Evolutionary conservation across 371 early-diverging fungal genomes (phyloP).

Genomic region (Capillidium heterosporum): DNA sequence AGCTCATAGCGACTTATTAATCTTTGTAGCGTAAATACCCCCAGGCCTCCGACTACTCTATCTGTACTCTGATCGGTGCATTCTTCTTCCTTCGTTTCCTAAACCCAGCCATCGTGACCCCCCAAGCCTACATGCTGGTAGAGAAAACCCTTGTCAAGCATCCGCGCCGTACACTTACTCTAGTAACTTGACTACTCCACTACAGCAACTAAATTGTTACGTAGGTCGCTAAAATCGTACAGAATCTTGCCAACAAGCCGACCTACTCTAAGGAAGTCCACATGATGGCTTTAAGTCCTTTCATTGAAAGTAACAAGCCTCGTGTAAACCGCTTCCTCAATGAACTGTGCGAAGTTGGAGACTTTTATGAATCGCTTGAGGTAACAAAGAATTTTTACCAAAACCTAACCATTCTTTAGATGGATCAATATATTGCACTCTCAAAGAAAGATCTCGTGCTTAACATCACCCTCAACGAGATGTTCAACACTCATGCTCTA

Average conservation of each 20-base stretch:
- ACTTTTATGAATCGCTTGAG: constrained; percentile 86
- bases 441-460: constrained; percentile 79
- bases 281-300: constrained; percentile 76
- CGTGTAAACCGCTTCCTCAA: constrained; percentile 72
- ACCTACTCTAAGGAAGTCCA: constrained; percentile 79
- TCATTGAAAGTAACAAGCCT: constrained; percentile 71
- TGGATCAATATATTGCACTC: constrained; percentile 91
- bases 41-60: constrained; percentile 65
- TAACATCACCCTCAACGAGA: constrained; percentile 80
- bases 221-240: constrained; percentile 73
- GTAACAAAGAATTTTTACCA: constrained; percentile 10
- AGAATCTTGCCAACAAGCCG: constrained; percentile 88
- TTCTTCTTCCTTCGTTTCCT: constrained; percentile 94
- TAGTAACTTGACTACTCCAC: constrained; percentile 25
- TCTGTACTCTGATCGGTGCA: constrained; percentile 89
- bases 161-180: constrained; percentile 72
- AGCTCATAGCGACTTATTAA: neutral
- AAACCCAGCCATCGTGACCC: constrained; percentile 93
- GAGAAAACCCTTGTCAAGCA: constrained; percentile 59
- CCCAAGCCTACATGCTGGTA: constrained; percentile 84
- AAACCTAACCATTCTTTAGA: constrained; percentile 17
- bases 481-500: constrained; percentile 75
- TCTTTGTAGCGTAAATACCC: constrained; percentile 55
- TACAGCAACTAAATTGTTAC: neutral
- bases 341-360: constrained; percentile 83